Conservation (phyloP, 2,329 filamentous ascomycete species). For the Fonsecaea pugnacius region DNA sequence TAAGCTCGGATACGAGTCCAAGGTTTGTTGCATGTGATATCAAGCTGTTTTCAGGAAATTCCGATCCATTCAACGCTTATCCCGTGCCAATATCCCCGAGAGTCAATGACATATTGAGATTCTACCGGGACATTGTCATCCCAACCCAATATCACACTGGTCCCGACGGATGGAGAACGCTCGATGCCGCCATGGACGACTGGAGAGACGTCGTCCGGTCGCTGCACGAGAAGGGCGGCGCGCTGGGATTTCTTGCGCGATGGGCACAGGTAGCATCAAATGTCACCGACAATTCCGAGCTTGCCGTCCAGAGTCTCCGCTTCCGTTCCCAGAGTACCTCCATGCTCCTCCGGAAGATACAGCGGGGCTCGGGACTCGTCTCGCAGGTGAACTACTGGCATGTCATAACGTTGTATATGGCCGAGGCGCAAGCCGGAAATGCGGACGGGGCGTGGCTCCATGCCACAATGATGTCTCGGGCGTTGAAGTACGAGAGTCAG, state of each 20-base stretch:
- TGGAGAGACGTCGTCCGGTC: conserved; percentile 15
- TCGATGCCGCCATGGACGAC: conserved; percentile 12
- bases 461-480: conserved; percentile 10
- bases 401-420: conserved; percentile 13
- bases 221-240: conserved; percentile 10
- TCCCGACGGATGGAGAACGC: conserved; percentile 9
- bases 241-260: conserved; percentile 11
- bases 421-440: conserved; percentile 17
- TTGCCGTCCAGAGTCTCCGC: conserved; percentile 3
- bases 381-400: conserved; percentile 11
- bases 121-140: conserved; percentile 18
- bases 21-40: not conserved
- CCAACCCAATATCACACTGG: conserved; percentile 13
- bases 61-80: conserved; percentile 15
- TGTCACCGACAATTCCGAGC: conserved; percentile 4
- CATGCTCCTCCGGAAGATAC: conserved; percentile 7
- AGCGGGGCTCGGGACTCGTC: conserved; percentile 2
- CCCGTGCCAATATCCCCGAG: conserved; percentile 1
- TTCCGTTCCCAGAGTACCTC: conserved; percentile 15
- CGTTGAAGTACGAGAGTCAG: conserved; percentile 11
- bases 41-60: conserved; percentile 11
- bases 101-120: conserved; percentile 14
- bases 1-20: not conserved
- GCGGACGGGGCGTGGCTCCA: conserved; percentile 10
- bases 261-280: conserved; percentile 15